phyloP scores from a whole-genome alignment of 2,329 filamentous ascomycete species.

The Didymella pinodella region DNA sequence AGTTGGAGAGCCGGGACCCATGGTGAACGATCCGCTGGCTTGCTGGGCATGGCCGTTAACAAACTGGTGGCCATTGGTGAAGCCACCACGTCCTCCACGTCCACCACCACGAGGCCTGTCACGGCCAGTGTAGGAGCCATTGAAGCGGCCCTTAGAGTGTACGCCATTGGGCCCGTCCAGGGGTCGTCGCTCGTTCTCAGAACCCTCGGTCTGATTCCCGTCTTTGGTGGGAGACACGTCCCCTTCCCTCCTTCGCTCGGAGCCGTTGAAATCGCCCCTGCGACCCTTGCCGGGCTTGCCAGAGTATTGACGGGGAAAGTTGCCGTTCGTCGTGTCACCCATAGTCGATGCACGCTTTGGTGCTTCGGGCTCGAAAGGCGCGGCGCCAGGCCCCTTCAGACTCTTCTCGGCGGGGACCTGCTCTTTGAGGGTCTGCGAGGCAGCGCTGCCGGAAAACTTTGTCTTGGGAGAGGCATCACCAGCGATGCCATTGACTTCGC shows the following conservation, averaged over 20 bases:
- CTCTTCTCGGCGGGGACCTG: conserved; percentile 38
- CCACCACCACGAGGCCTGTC: conserved; percentile 59
- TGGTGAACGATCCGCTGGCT: conserved; percentile 44
- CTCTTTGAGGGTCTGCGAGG: conserved; percentile 42
- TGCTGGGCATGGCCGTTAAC: conserved; percentile 51
- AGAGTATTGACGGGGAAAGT: conserved; percentile 43
- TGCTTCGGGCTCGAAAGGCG: conserved; percentile 35
- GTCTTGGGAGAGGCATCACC: conserved; percentile 45
- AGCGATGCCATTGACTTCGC: conserved; percentile 36
- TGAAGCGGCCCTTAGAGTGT: conserved; percentile 43
- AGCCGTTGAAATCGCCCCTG: conserved; percentile 40
- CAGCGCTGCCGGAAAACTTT: conserved; percentile 47
- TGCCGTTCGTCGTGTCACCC: conserved; percentile 33
- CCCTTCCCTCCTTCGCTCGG: conserved; percentile 45
- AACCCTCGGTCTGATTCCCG: conserved; percentile 46
- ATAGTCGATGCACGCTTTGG: conserved; percentile 31
- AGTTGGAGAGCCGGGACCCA: conserved; percentile 49
- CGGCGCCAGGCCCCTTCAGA: conserved; percentile 28
- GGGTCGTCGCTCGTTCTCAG: conserved; percentile 43
- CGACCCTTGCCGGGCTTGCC: conserved; percentile 41
- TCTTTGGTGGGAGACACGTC: conserved; percentile 46
- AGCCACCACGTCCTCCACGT: conserved; percentile 55
- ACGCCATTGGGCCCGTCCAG: conserved; percentile 44
- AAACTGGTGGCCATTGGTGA: conserved; percentile 49
- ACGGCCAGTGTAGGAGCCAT: conserved; percentile 48